Percentiles rank a stretch among this genome's conserved stretches.
Evolutionary conservation across 495 filamentous ascomycete genomes (phyloP).

Genomic region (Daldinia childiae): DNA sequence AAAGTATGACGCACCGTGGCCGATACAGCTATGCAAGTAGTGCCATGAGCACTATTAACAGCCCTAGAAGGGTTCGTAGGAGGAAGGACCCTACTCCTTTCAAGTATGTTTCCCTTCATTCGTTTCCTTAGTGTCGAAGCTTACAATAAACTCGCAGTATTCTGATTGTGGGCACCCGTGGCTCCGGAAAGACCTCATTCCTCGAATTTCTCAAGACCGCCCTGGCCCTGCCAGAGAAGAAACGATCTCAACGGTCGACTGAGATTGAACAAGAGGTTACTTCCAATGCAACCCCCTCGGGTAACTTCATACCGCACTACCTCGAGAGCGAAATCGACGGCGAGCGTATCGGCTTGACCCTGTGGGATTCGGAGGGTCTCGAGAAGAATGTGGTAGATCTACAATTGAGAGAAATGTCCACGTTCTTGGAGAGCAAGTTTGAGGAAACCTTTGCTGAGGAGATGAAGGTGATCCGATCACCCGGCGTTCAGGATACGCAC

Average conservation of each 20-base stretch:
- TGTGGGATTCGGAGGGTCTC: conserved; percentile 95
- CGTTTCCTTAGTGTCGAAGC: not conserved
- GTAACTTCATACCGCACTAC: conserved; percentile 83
- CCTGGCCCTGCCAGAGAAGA: conserved; percentile 80
- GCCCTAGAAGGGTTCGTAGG: conserved; percentile 87
- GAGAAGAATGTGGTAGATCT: conserved; percentile 94
- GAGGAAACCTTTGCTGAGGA: conserved; percentile 98
- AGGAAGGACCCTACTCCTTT: conserved; percentile 97
- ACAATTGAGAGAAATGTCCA: conserved; percentile 87
- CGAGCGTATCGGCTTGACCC: conserved; percentile 89
- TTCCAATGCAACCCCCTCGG: conserved; percentile 57
- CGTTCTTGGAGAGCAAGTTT: conserved; percentile 97
- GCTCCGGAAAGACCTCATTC: conserved; percentile 95
- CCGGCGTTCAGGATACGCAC: conserved; percentile 93
- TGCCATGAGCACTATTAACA: conserved; percentile 90
- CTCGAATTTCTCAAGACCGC: conserved; percentile 92
- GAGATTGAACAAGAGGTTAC: conserved; percentile 63
- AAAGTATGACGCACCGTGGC: conserved; percentile 97
- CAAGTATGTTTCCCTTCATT: conserved; percentile 73
- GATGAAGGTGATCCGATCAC: conserved; percentile 94
- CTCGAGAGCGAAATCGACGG: conserved; percentile 94
- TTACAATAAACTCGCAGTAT: conserved; percentile 65
- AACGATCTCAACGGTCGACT: conserved; percentile 63
- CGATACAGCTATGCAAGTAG: conserved; percentile 97
- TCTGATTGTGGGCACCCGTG: conserved; percentile 86